These are phyloP conservation scores for Lobosporangium transversale DNA, from an alignment of 192 early-diverging fungal species.

Conservation along the genomic window DNA sequence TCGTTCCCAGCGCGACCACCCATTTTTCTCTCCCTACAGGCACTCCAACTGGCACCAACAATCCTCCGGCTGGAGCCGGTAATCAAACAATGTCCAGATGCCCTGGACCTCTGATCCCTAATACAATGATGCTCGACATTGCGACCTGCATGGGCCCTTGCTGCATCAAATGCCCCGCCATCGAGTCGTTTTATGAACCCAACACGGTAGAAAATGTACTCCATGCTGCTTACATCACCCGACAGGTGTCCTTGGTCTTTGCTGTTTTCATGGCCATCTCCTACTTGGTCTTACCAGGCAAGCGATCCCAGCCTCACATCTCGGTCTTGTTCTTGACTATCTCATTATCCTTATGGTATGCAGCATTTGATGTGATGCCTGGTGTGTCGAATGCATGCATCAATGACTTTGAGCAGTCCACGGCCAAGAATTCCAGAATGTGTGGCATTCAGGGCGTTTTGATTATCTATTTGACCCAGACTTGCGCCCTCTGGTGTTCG, in stretches of 20 bases:
- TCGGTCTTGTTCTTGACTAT: slow-evolving; percentile 47
- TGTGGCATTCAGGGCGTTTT: slow-evolving; percentile 42
- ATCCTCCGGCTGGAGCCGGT: neutral
- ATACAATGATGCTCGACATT: slow-evolving; percentile 15
- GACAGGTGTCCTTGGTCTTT: slow-evolving; percentile 26
- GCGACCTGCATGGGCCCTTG: neutral
- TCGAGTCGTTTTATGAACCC: slow-evolving; percentile 44
- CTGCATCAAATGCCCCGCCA: slow-evolving; percentile 39
- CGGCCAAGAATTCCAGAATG: slow-evolving; percentile 24
- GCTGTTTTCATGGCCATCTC: slow-evolving; percentile 38
- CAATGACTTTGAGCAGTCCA: slow-evolving; percentile 34
- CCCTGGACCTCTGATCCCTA: slow-evolving; percentile 29
- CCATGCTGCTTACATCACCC: slow-evolving; percentile 23
- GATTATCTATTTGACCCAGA: slow-evolving; percentile 48
- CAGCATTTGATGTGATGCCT: slow-evolving; percentile 42
- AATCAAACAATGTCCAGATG: slow-evolving; percentile 3
- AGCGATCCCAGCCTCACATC: slow-evolving; percentile 46
- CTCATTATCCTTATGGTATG: slow-evolving; percentile 42
- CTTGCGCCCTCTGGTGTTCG: slow-evolving; percentile 41
- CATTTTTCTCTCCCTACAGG: neutral
- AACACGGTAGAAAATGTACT: slow-evolving; percentile 27
- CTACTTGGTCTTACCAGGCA: slow-evolving; percentile 38
- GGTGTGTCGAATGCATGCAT: slow-evolving; percentile 33
- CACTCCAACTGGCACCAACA: neutral
- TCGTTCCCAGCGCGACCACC: neutral